Percentiles rank a stretch among this genome's conserved stretches.
phyloP scores from a whole-genome alignment of 306 rosid species.

The Rosa lucieae region DNA sequence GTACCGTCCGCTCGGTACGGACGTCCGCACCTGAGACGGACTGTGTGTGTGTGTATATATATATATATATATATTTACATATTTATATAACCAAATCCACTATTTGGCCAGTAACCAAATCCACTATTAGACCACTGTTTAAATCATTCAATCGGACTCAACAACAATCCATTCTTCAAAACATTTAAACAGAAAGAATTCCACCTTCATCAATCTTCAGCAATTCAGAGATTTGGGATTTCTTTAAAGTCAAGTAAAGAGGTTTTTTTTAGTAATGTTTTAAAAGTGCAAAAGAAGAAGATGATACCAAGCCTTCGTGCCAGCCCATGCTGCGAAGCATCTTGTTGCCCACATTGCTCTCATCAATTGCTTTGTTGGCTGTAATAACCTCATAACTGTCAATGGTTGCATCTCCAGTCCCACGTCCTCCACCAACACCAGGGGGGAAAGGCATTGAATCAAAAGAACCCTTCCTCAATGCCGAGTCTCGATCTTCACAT shows the following conservation, averaged over 20 bases:
- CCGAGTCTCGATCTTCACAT: conserved; percentile 74
- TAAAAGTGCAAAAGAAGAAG: conserved; percentile 34
- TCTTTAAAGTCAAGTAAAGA: not conserved
- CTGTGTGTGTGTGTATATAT: too few relatives aligned
- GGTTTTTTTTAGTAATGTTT: not conserved
- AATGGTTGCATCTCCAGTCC: conserved; percentile 53
- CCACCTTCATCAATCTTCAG: not conserved
- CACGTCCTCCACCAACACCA: conserved; percentile 98
- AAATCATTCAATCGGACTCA: not conserved
- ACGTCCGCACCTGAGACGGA: too few relatives aligned
- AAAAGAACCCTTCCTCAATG: conserved; percentile 67
- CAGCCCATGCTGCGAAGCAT: conserved; percentile 99
- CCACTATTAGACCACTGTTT: not conserved
- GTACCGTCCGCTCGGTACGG: too few relatives aligned
- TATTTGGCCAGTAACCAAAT: not conserved
- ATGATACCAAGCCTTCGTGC: conserved; percentile 98
- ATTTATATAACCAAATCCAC: not conserved
- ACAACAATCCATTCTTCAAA: not conserved
- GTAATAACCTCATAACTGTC: conserved; percentile 83
- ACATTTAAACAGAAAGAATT: not conserved
- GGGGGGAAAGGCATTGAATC: conserved; percentile 99
- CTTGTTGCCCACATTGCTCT: conserved; percentile 91
- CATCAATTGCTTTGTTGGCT: conserved; percentile 89
- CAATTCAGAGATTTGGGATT: not conserved
- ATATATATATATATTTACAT: too few relatives aligned